Percentiles rank a stretch among this genome's conserved stretches.
Conservation (phyloP, 2,329 filamentous ascomycete genomes). For the Calycina herbarum region DNA sequence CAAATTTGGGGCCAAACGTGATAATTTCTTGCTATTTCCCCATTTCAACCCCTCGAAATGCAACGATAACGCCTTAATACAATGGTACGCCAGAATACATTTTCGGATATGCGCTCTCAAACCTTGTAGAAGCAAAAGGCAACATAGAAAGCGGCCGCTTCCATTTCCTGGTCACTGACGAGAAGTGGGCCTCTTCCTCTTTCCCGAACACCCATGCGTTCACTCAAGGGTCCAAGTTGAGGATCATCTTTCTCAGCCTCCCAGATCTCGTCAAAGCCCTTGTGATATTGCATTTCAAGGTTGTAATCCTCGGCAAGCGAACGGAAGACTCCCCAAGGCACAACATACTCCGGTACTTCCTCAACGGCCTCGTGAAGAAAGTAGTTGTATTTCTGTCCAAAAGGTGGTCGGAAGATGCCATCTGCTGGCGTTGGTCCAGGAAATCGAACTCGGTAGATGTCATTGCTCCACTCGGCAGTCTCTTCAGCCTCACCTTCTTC, state of each 20-base stretch:
- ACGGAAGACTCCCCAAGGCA: slow-evolving; percentile 97
- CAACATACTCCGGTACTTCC: slow-evolving; percentile 94
- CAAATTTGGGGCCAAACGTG: not conserved
- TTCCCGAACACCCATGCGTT: slow-evolving; percentile 91
- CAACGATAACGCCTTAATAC: not conserved
- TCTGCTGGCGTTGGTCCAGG: slow-evolving; percentile 79
- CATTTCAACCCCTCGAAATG: not conserved
- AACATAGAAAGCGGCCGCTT: slow-evolving; percentile 88
- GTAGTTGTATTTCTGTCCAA: slow-evolving; percentile 98
- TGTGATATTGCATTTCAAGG: slow-evolving; percentile 90
- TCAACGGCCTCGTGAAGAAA: slow-evolving; percentile 95
- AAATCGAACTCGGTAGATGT: slow-evolving; percentile 88
- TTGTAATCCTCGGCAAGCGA: slow-evolving; percentile 96
- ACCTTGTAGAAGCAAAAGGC: slow-evolving; percentile 98
- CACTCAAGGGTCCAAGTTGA: slow-evolving; percentile 78
- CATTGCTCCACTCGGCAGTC: slow-evolving; percentile 85
- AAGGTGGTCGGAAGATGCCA: slow-evolving; percentile 89
- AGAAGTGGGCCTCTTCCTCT: slow-evolving; percentile 63
- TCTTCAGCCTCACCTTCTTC: slow-evolving; percentile 64
- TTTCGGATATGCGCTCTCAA: slow-evolving; percentile 40
- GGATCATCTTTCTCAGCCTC: slow-evolving; percentile 84
- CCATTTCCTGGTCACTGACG: slow-evolving; percentile 84
- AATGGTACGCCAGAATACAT: slow-evolving; percentile 1
- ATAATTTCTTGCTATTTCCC: not conserved
- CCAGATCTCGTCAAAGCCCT: slow-evolving; percentile 89